These are phyloP conservation scores for Hanseniaspora sp. DNA, from an alignment of 1,139 yeast genomes.

Conservation along the genomic window DNA sequence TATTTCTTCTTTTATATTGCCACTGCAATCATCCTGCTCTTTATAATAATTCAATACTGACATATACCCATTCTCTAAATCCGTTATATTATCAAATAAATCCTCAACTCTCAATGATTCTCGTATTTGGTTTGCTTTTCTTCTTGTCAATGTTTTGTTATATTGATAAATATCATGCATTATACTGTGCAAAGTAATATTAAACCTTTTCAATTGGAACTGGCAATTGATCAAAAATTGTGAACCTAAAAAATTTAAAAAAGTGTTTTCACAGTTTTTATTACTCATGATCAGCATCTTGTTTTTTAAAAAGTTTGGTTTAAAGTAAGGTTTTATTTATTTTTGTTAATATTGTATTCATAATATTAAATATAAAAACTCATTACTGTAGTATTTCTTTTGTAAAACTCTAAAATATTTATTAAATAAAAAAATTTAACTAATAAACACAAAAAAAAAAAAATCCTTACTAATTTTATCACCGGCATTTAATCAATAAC, in stretches of 20 bases:
- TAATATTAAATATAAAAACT: too few species aligned
- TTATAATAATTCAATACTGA: background rate
- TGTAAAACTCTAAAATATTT: too few species aligned
- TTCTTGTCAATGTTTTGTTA: slow-evolving; percentile 5
- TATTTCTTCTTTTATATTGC: background rate
- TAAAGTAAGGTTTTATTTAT: too few species aligned
- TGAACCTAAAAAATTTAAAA: background rate
- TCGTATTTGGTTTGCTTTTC: slow-evolving; percentile 4
- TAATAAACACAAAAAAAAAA: too few species aligned
- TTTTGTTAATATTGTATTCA: too few species aligned
- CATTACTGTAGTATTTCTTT: too few species aligned
- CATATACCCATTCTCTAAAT: background rate
- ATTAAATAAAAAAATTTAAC: too few species aligned
- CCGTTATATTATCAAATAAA: background rate
- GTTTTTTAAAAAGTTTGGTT: background rate
- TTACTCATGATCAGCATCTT: background rate
- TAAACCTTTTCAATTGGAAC: background rate
- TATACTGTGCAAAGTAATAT: background rate
- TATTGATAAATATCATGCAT: slow-evolving; percentile 3
- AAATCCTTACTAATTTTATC: too few species aligned
- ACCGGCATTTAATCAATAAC: too few species aligned
- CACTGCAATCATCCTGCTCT: background rate
- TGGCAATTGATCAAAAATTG: background rate
- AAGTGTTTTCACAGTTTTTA: background rate
- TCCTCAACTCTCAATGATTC: slow-evolving; percentile 3